These are phyloP conservation scores for Ceratobasidium sp. DNA, from an alignment of 1,284 basidiomycete species.

Conservation along the genomic window DNA sequence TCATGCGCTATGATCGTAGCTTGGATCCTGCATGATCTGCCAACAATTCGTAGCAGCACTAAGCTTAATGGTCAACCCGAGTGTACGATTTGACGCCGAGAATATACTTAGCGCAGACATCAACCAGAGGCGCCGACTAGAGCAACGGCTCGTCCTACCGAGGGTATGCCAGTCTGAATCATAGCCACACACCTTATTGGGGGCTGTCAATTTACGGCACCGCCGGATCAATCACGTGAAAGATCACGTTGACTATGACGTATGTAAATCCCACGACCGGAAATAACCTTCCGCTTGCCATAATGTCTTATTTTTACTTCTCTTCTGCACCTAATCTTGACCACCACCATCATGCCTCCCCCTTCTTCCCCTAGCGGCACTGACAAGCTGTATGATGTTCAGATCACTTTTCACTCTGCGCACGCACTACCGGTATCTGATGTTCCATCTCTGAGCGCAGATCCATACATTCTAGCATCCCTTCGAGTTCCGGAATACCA, in stretches of 20 bases:
- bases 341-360: constrained; percentile 2
- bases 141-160: too few relatives aligned
- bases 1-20: too few relatives aligned
- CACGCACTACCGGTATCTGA: constrained; percentile 24
- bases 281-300: background rate
- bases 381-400: constrained; percentile 21
- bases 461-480: constrained; percentile 62
- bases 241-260: constrained; percentile 10
- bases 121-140: too few relatives aligned
- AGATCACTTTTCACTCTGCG: constrained; percentile 21
- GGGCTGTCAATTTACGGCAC: constrained; percentile 6
- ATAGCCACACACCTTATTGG: too few relatives aligned
- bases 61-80: too few relatives aligned
- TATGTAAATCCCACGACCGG: background rate
- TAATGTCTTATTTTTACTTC: background rate
- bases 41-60: too few relatives aligned
- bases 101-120: too few relatives aligned
- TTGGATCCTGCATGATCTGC: too few relatives aligned
- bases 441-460: constrained; percentile 47
- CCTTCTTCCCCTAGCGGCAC: background rate
- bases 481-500: constrained; percentile 13
- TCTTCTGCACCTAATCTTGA: background rate
- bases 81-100: too few relatives aligned
- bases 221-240: background rate
- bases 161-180: too few relatives aligned